phyloP scores from a whole-genome alignment of 352 stramenopile species.

The Halophytophthora batemanensis region DNA sequence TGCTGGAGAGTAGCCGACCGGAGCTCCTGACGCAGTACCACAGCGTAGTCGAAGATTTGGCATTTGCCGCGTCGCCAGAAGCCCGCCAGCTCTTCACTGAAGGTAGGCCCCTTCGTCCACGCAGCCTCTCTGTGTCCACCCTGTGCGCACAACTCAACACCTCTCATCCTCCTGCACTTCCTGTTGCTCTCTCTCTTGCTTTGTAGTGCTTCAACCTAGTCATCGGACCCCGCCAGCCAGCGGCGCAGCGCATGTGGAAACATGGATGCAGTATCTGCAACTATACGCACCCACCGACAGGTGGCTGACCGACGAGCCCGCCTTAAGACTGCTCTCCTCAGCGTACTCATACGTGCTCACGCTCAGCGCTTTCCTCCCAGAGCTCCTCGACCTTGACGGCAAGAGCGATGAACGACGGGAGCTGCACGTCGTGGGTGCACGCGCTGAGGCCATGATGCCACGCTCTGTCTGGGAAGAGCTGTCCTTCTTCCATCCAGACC shows the following conservation, averaged over 20 bases:
- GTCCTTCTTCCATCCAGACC: constrained; percentile 31
- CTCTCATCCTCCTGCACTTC: too few species aligned
- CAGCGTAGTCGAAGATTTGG: constrained; percentile 39
- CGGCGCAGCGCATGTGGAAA: constrained; percentile 18
- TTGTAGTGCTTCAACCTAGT: constrained; percentile 30
- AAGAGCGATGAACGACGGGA: constrained; percentile 8
- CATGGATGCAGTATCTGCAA: constrained; percentile 48
- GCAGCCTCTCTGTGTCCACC: too few species aligned
- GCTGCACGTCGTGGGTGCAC: constrained; percentile 62
- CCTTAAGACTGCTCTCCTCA: constrained; percentile 53
- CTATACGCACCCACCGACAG: constrained; percentile 28
- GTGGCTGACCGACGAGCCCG: constrained; percentile 32
- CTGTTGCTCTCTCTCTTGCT: not conserved
- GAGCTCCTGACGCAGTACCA: constrained; percentile 39
- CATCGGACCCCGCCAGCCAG: too few species aligned
- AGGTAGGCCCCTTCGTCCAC: constrained; percentile 24
- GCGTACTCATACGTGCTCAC: constrained; percentile 74
- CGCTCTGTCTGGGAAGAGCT: constrained; percentile 66
- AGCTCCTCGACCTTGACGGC: constrained; percentile 9
- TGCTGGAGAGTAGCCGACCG: constrained; percentile 16
- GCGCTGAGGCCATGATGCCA: constrained; percentile 75
- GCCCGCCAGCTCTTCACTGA: constrained; percentile 41
- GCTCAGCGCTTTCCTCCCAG: constrained; percentile 39
- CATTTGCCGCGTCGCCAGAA: constrained; percentile 31
- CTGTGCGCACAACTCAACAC: too few species aligned